Evolutionary conservation across 2,329 filamentous ascomycete species (phyloP), one percentile per base, ranked within the genome.

Genomic region (Colletotrichum sp.): DNA sequence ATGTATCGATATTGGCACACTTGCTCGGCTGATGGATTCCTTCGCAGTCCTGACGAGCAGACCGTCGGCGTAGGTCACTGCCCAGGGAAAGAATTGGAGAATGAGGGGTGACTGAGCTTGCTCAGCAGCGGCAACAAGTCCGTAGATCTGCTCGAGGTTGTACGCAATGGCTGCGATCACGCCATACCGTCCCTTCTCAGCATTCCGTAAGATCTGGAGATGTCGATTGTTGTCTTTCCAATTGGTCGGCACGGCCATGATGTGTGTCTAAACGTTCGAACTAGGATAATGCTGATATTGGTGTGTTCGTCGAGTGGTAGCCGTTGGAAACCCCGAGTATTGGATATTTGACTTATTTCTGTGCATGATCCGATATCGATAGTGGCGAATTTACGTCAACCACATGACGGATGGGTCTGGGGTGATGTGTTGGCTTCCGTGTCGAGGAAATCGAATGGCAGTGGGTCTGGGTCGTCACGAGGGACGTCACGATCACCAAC

Each of bases 81-180:
- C 92, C 93, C 93, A 95, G 18, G 93, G 93, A 82, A 95, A 95
- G 80, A 95, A 89, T 55, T 93, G 92, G 82, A 95, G 92, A 84
- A 94, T 92, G 24, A 92, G 88, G 0, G 93, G 93, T 0, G 92
- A 92, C 48, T 88, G 86, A 78, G 93, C 93, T 55, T 88, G 88
- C 84, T 95, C 93, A 44, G 93, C 93, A 24, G 93, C 93, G 77
- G 90, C 88, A 68, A 94, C 90, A 15, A 91, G 90, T 10, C 92
- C 93, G 8, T 95, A 86, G 78, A 95, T 93, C 63, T 91, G 91
- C 85, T 95, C 93, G 77, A 95, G 85, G 81, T 95, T 93, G 87
- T 94, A 5, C 64, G 82, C 87, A 85, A 92, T 83, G 82, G 90
- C 79, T 83, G 88, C 80, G 9, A 86, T 79, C 6, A 93, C 87